A percentile compares a stretch with the other conserved stretches of the same genome.
Conservation (phyloP, 495 filamentous ascomycete genomes). For the Jackrogersella multiformis region DNA sequence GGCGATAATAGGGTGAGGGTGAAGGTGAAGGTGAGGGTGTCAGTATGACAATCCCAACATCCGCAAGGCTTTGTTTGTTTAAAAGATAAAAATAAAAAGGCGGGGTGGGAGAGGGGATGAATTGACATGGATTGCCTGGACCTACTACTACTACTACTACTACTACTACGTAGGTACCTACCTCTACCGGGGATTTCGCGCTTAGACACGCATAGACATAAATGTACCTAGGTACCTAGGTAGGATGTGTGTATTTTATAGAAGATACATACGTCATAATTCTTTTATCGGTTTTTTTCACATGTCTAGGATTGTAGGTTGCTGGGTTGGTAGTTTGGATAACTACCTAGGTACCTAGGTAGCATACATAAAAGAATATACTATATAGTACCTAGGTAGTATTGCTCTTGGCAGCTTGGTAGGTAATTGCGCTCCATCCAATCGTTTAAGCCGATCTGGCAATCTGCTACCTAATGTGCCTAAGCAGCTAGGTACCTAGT, state of each 20-base stretch:
- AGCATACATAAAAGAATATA: too few relatives aligned
- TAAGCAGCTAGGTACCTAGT: too few relatives aligned
- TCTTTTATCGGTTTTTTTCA: background rate
- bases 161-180: background rate
- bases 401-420: too few relatives aligned
- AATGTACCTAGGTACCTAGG: background rate
- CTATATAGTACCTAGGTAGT: background rate
- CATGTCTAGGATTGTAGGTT: background rate
- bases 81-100: too few relatives aligned
- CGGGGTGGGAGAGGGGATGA: too few relatives aligned
- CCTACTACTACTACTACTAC: too few relatives aligned
- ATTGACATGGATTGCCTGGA: too few relatives aligned
- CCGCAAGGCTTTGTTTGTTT: too few relatives aligned
- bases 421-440: background rate
- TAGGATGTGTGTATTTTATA: too few relatives aligned
- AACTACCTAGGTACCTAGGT: too few relatives aligned
- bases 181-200: background rate
- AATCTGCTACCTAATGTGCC: background rate
- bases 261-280: conserved; percentile 13
- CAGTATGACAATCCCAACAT: too few relatives aligned
- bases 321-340: too few relatives aligned
- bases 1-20: background rate
- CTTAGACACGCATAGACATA: background rate
- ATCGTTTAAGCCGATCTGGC: background rate
- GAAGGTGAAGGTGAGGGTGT: conserved; percentile 7